Conservation (phyloP, 306 rosid genomes). For the Rubus parviflorus region DNA sequence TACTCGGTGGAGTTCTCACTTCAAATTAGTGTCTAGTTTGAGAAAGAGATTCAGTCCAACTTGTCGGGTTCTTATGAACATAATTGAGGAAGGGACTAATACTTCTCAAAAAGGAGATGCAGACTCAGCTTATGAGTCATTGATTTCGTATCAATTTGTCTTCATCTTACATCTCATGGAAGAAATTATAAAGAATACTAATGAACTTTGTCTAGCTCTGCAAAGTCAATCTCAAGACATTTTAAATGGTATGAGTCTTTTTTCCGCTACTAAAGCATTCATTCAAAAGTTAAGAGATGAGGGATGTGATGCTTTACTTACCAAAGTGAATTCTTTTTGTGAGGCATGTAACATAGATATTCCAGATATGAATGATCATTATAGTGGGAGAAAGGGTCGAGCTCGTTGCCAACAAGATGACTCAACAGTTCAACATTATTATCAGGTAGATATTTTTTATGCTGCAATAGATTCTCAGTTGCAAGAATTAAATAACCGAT, state of each 20-base stretch:
- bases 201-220: not conserved
- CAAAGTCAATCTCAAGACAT: not conserved
- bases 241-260: not conserved
- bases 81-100: not conserved
- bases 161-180: slow-evolving; percentile 6
- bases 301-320: no score
- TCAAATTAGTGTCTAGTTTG: not conserved
- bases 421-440: no score
- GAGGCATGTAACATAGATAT: not conserved
- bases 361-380: not conserved
- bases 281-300: not conserved
- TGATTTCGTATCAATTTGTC: not conserved
- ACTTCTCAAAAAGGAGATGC: not conserved
- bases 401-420: not conserved
- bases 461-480: not conserved
- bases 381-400: not conserved
- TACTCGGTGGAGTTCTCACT: not conserved
- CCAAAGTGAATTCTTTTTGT: no score
- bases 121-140: not conserved
- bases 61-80: not conserved
- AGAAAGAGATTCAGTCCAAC: not conserved
- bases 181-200: not conserved
- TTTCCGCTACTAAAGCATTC: not conserved
- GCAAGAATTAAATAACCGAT: not conserved
- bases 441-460: no score